Evolutionary conservation across 352 stramenopile species (phyloP).

Genomic region (Globisporangium okanoganense): DNA sequence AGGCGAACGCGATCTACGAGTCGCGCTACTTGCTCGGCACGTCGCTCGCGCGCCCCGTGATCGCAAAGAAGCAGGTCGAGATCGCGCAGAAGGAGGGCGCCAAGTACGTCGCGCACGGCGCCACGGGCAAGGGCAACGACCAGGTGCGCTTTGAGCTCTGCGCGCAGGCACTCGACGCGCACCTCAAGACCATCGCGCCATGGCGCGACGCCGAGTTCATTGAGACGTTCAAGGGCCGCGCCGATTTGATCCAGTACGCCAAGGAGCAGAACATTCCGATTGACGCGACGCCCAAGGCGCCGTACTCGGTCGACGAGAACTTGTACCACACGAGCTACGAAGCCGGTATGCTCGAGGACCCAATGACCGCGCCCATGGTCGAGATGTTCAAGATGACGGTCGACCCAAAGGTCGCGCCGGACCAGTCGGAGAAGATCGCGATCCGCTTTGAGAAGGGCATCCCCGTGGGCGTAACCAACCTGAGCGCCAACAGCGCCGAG

Average conservation of each 20-base stretch:
- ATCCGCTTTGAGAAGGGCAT: slow-evolving; percentile 96
- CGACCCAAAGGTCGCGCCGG: slow-evolving; percentile 92
- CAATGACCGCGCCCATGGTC: slow-evolving; percentile 90
- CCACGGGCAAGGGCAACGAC: slow-evolving; percentile 99
- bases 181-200: slow-evolving; percentile 95
- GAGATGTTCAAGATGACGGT: slow-evolving; percentile 99
- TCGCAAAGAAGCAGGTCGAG: slow-evolving; percentile 96
- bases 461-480: slow-evolving; percentile 92
- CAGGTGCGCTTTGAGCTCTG: slow-evolving; percentile 99
- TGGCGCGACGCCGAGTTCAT: slow-evolving; percentile 99
- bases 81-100: slow-evolving; percentile 90
- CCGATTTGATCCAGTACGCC: slow-evolving; percentile 96
- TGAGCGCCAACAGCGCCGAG: slow-evolving; percentile 71
- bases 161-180: slow-evolving; percentile 94
- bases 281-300: slow-evolving; percentile 95
- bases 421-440: slow-evolving; percentile 86
- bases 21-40: slow-evolving; percentile 96
- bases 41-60: slow-evolving; percentile 97
- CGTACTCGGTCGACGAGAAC: slow-evolving; percentile 99
- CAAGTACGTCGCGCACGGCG: slow-evolving; percentile 95
- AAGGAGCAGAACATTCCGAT: slow-evolving; percentile 96
- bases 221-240: slow-evolving; percentile 97
- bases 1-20: slow-evolving; percentile 98
- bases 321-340: slow-evolving; percentile 99
- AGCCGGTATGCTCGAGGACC: slow-evolving; percentile 94